A percentile compares a stretch with the other conserved stretches of the same genome.
These are phyloP conservation scores for Coccomyxa sp. DNA, from an alignment of 139 green algal species.

Conservation along the genomic window DNA sequence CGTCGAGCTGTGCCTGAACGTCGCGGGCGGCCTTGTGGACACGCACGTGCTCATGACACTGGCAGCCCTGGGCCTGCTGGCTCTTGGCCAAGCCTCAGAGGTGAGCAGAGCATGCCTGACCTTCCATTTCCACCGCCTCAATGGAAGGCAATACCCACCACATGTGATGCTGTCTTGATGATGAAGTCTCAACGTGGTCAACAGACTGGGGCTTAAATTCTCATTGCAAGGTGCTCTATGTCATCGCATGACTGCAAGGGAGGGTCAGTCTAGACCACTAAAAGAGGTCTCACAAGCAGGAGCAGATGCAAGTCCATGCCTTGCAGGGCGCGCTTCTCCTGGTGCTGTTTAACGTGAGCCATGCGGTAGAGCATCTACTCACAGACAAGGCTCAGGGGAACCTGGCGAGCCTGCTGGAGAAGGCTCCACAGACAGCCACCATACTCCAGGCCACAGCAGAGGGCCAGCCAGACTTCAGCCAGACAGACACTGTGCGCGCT, in stretches of 20 bases:
- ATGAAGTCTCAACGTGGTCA: too few relatives aligned
- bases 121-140: too few relatives aligned
- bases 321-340: conserved; percentile 79
- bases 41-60: conserved; percentile 84
- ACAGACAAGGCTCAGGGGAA: conserved; percentile 53
- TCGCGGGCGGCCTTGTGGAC: conserved; percentile 53
- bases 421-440: conserved; percentile 47
- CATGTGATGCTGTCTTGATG: too few relatives aligned
- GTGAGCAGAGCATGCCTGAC: too few relatives aligned
- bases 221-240: too few relatives aligned
- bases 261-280: too few relatives aligned
- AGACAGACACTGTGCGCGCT: conserved; percentile 18
- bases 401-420: conserved; percentile 57
- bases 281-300: too few relatives aligned
- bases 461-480: conserved; percentile 17
- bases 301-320: too few relatives aligned
- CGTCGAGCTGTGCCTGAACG: conserved; percentile 30
- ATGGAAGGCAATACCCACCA: too few relatives aligned
- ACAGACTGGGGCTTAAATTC: too few relatives aligned
- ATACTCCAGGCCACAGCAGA: conserved; percentile 40
- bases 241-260: too few relatives aligned
- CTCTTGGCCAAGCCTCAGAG: conserved; percentile 65
- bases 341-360: conserved; percentile 72
- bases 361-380: conserved; percentile 66
- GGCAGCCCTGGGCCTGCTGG: conserved; percentile 63